Conservation (phyloP, 192 early-diverging fungal genomes). For the Entomortierella parvispora region DNA sequence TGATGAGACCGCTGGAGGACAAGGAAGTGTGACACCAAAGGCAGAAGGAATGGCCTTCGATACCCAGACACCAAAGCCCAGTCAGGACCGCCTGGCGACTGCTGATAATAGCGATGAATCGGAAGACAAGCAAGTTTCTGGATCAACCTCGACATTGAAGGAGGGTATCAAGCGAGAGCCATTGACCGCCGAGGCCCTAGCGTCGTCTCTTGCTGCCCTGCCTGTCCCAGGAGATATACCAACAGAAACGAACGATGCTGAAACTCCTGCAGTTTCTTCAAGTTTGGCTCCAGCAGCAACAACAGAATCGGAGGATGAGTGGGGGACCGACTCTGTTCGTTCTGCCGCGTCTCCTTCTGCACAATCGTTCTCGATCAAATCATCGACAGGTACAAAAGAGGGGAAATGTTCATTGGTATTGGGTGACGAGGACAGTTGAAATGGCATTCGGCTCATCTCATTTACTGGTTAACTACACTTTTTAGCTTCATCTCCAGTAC, state of each 20-base stretch:
- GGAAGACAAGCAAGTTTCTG: neutral
- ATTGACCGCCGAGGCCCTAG: slow-evolving; percentile 38
- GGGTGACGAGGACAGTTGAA: slow-evolving; percentile 25
- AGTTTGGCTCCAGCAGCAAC: neutral
- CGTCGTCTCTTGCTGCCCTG: slow-evolving; percentile 29
- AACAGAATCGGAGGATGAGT: slow-evolving; percentile 28
- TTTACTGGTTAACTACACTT: slow-evolving; percentile 25
- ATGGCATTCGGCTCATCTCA: slow-evolving; percentile 23
- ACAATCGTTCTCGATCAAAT: slow-evolving; percentile 6
- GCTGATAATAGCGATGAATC: too few relatives aligned
- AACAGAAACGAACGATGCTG: neutral
- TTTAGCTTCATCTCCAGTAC: slow-evolving; percentile 20
- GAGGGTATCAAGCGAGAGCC: slow-evolving; percentile 28
- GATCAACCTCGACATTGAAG: neutral
- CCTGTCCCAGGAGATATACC: slow-evolving; percentile 15
- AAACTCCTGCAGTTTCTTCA: neutral
- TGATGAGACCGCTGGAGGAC: slow-evolving; percentile 15
- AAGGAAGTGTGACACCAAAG: slow-evolving; percentile 45
- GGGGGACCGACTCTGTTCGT: slow-evolving; percentile 33
- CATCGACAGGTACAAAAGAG: slow-evolving; percentile 11
- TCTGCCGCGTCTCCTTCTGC: slow-evolving; percentile 19
- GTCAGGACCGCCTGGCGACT: slow-evolving; percentile 1
- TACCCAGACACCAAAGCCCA: slow-evolving; percentile 18
- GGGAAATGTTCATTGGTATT: slow-evolving; percentile 40
- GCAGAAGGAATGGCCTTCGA: slow-evolving; percentile 22